Percentiles rank a stretch among this genome's conserved stretches.
Conservation (phyloP, 208 protist species). For the Wallacemonas sp. region DNA sequence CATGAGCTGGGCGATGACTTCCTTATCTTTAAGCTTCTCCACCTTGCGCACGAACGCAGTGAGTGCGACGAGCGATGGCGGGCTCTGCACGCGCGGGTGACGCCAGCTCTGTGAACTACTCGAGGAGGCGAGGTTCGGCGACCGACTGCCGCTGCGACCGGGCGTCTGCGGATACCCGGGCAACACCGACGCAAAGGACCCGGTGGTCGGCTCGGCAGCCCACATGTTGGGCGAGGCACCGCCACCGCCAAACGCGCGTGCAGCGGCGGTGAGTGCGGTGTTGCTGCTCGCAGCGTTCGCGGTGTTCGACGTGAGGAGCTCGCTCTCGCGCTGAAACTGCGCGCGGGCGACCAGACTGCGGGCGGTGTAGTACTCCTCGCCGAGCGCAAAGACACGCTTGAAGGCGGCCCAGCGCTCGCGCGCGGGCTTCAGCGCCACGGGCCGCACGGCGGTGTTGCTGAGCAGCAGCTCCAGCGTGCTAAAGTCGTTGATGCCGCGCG, state of each 20-base stretch:
- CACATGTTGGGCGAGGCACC: no score
- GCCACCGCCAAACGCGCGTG: no score
- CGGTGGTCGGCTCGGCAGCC: no score
- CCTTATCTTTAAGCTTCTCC: constrained; percentile 52
- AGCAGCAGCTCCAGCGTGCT: constrained; percentile 58
- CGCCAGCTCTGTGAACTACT: constrained; percentile 13
- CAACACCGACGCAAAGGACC: no score
- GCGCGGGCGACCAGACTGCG: constrained; percentile 22
- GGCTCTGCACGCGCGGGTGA: no score
- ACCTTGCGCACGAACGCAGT: constrained; percentile 53
- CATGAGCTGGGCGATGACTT: constrained; percentile 40
- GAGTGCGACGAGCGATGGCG: constrained; percentile 27
- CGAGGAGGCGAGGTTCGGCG: no score
- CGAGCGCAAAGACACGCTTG: constrained; percentile 59
- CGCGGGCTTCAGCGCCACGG: constrained; percentile 19
- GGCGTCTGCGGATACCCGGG: no score
- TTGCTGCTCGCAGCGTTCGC: no score
- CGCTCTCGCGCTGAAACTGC: constrained; percentile 4
- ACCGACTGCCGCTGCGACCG: no score
- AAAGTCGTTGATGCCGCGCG: constrained; percentile 68
- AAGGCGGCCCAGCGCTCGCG: constrained; percentile 60
- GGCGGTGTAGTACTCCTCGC: constrained; percentile 54
- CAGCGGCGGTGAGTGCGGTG: no score
- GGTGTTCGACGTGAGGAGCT: background rate
- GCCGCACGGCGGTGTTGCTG: constrained; percentile 11